These are phyloP conservation scores for Murraya paniculata DNA, from an alignment of 345 rosid genomes.

Conservation along the genomic window DNA sequence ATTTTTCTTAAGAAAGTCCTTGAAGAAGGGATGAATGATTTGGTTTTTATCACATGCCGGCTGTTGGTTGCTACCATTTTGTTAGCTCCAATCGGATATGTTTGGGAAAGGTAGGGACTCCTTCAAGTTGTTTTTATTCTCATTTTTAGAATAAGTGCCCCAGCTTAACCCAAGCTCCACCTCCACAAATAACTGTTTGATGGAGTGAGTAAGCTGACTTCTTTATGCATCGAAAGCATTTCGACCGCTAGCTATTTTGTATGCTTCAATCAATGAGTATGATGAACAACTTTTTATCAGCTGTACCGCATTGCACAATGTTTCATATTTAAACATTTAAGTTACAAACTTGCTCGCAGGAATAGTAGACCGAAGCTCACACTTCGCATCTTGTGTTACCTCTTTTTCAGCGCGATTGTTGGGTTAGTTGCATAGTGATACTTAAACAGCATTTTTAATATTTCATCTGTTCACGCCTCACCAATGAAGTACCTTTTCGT, in stretches of 20 bases:
- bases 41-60: conserved; percentile 64
- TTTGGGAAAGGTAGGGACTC: conserved; percentile 52
- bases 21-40: conserved; percentile 45
- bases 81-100: conserved; percentile 57
- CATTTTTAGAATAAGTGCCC: neutral
- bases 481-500: neutral
- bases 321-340: neutral
- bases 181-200: no score
- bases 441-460: neutral
- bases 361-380: conserved; percentile 56
- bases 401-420: conserved; percentile 54
- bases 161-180: no score
- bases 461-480: neutral
- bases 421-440: conserved; percentile 44
- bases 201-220: neutral
- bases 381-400: conserved; percentile 41
- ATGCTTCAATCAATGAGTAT: no score
- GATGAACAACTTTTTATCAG: no score
- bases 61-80: conserved; percentile 46
- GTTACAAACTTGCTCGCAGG: conserved; percentile 34
- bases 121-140: neutral
- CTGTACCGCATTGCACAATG: no score
- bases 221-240: neutral
- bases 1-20: conserved; percentile 61
- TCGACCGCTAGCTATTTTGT: no score